Evolutionary conservation across 163 green algal species (phyloP).

Genomic region (Smithsoniella earleae): DNA sequence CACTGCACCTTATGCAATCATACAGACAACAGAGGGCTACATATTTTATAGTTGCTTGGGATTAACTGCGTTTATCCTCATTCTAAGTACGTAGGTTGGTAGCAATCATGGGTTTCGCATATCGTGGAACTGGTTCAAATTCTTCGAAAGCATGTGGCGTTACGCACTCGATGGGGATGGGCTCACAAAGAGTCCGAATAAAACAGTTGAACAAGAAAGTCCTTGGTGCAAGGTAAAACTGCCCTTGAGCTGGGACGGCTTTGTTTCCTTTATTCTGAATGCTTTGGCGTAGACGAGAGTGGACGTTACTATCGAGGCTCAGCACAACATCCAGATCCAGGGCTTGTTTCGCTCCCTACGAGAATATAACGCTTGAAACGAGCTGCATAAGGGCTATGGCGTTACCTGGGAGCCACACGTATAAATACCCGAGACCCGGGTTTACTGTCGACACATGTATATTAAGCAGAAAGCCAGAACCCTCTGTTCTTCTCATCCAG

Average conservation of each 20-base stretch:
- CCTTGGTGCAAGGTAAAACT: too few relatives aligned
- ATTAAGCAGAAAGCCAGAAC: background rate
- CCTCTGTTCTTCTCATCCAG: background rate
- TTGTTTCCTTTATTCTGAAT: background rate
- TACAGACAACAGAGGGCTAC: background rate
- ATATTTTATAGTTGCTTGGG: background rate
- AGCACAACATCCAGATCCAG: background rate
- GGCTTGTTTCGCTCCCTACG: background rate
- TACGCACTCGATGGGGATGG: too few relatives aligned
- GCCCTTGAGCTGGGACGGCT: too few relatives aligned
- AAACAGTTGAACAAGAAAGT: too few relatives aligned
- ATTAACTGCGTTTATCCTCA: background rate
- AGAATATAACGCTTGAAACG: too few relatives aligned
- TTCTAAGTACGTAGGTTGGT: too few relatives aligned
- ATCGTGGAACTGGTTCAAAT: too few relatives aligned
- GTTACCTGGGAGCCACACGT: background rate
- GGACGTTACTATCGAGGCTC: too few relatives aligned
- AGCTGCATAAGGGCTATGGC: background rate
- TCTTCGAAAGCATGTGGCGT: too few relatives aligned
- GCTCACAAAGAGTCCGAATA: too few relatives aligned
- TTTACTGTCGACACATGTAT: constrained; percentile 18
- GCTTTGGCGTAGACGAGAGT: too few relatives aligned
- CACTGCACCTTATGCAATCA: background rate
- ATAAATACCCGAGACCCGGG: constrained; percentile 7
- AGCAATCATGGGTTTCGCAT: too few relatives aligned